These are phyloP conservation scores for Letharia columbiana DNA, from an alignment of 495 filamentous ascomycete species.

Conservation along the genomic window DNA sequence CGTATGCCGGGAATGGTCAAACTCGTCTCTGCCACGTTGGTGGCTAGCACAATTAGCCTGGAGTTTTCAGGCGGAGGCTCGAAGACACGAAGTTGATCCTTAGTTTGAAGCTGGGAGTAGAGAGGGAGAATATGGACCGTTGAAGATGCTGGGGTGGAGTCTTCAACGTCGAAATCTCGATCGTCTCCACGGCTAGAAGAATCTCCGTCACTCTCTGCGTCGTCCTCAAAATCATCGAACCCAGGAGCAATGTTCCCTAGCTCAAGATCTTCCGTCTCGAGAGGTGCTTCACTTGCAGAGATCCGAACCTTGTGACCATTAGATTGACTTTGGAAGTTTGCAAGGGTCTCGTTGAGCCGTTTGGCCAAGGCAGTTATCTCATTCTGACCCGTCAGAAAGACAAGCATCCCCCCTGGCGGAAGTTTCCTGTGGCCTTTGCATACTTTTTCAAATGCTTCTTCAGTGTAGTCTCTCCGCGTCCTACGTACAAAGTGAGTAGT, in stretches of 20 bases:
- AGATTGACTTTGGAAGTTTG: conserved; percentile 43
- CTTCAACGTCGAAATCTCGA: conserved; percentile 55
- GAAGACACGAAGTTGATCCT: conserved; percentile 90
- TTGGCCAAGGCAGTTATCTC: conserved; percentile 78
- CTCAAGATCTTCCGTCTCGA: conserved; percentile 84
- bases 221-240: conserved; percentile 32
- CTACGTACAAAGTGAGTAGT: conserved; percentile 79
- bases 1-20: conserved; percentile 92
- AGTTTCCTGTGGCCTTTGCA: conserved; percentile 83
- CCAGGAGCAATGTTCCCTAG: conserved; percentile 52
- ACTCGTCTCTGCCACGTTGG: conserved; percentile 95
- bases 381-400: conserved; percentile 90
- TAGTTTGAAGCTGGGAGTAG: conserved; percentile 89
- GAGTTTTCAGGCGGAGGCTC: conserved; percentile 75
- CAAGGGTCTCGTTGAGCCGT: conserved; percentile 64
- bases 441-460: conserved; percentile 82
- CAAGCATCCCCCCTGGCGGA: conserved; percentile 84
- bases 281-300: conserved; percentile 64
- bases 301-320: conserved; percentile 59
- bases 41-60: conserved; percentile 83
- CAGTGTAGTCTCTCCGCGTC: conserved; percentile 80
- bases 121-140: conserved; percentile 80
- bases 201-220: conserved; percentile 37
- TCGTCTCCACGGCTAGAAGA: conserved; percentile 46
- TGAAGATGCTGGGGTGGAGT: conserved; percentile 47